Base-by-base conservation (phyloP, 345 rosid genomes). In the Erodium maritimum region DNA sequence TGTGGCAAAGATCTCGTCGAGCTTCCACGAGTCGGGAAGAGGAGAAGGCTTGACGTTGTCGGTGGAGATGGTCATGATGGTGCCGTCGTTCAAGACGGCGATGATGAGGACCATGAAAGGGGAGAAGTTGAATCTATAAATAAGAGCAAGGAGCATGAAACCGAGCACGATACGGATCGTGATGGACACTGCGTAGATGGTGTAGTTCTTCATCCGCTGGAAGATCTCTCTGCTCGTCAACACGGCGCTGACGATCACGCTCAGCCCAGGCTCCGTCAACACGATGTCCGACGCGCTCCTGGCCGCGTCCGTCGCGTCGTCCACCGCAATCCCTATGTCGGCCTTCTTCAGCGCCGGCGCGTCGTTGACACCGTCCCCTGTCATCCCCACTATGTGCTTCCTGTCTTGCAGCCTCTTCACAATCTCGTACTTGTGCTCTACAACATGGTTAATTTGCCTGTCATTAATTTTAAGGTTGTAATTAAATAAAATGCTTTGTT, bases 61-160 rank as follows among this genome's bases (percentile, higher is more conserved):
- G 54, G 66, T 71, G 17, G 75, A 71, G 64, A 71, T 66, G 17
- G 75, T 71, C 75, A 71, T 71, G 58, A 71, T 71, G 24, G 75
- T 71, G 16, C 75, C 75, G 8, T 71, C 70, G 34, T 71, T 71
- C 52, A 71, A 57, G 64, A 71, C 61, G 24, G 75, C 75, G 54
- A 71, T 71, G 29, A 71, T 71, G 64, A 71, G 42, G 54, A 71
- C 70, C 75, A 71, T 71, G 64, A 71, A 71, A 48, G 75, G 75
- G 23, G 75, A 66, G 64, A 66, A 71, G 58, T 71, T 70, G 24
- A 29, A 65, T 62, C 65, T 65, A 66, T 66, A 70, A 50, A 70
- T 65, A 51, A 70, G 57, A 53, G 70, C 70, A 59, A 71, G 63
- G 34, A 71, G 57, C 70, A 71, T 25, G 64, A 71, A 71, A 33